Evolutionary conservation across 2,329 filamentous ascomycete species (phyloP).

Genomic region (Westerdykella aurantiaca): DNA sequence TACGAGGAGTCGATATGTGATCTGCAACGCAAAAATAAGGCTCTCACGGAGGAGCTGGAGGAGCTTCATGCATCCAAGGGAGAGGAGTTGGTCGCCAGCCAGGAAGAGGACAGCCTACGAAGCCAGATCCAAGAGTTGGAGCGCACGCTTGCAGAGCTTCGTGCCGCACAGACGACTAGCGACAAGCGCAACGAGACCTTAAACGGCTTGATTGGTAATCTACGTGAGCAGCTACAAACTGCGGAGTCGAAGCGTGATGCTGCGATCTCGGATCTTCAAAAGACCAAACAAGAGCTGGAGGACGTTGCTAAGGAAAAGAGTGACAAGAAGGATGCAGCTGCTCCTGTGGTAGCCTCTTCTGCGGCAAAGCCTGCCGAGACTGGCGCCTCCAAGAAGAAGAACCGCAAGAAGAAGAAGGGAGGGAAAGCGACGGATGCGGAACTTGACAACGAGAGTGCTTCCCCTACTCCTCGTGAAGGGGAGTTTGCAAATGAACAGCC

Average conservation of each 20-base stretch:
- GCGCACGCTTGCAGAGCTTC: constrained; percentile 24
- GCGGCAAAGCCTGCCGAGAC: constrained; percentile 22
- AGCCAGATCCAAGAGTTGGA: constrained; percentile 29
- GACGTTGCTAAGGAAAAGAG: constrained; percentile 10
- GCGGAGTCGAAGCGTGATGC: constrained; percentile 46
- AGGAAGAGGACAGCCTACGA: constrained; percentile 23
- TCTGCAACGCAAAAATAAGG: constrained; percentile 25
- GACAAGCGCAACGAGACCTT: constrained; percentile 52
- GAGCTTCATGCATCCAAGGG: constrained; percentile 37
- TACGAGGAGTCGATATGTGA: constrained; percentile 38
- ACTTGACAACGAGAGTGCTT: constrained; percentile 30
- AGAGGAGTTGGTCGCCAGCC: constrained; percentile 25
- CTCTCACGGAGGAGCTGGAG: constrained; percentile 45
- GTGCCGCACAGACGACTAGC: constrained; percentile 31
- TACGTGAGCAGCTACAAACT: constrained; percentile 51
- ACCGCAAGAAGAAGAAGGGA: constrained; percentile 77
- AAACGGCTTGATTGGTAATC: constrained; percentile 50
- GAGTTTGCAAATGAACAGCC: constrained; percentile 29
- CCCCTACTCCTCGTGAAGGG: constrained; percentile 29
- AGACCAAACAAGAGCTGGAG: constrained; percentile 26
- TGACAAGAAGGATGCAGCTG: constrained; percentile 11
- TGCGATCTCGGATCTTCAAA: constrained; percentile 41
- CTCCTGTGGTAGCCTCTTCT: constrained; percentile 12
- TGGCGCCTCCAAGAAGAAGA: constrained; percentile 63
- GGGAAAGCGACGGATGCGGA: constrained; percentile 46